These are phyloP conservation scores for Magnaporthiopsis incrustans DNA, from an alignment of 2,329 filamentous ascomycete species.

Conservation along the genomic window DNA sequence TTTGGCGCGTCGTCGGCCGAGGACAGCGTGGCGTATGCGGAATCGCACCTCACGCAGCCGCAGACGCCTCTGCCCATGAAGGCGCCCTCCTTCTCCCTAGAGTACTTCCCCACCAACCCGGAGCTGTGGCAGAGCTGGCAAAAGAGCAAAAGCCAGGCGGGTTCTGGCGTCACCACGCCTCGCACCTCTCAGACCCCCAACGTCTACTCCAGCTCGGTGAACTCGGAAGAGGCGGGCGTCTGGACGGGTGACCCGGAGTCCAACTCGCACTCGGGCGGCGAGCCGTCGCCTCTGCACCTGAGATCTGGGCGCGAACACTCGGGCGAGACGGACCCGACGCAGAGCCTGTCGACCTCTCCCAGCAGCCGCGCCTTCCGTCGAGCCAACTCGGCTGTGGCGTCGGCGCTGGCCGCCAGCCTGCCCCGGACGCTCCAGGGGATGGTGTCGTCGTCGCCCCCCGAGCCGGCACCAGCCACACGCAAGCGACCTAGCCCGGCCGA, in stretches of 20 bases:
- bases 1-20: slow-evolving; percentile 54
- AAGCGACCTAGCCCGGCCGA: slow-evolving; percentile 58
- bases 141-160: slow-evolving; percentile 38
- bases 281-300: slow-evolving; percentile 44
- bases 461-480: slow-evolving; percentile 16
- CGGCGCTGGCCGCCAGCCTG: slow-evolving; percentile 48
- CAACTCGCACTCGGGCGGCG: slow-evolving; percentile 53
- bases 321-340: slow-evolving; percentile 29
- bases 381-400: slow-evolving; percentile 46
- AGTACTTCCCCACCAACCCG: slow-evolving; percentile 56
- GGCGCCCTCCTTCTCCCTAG: slow-evolving; percentile 56
- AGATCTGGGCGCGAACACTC: neutral
- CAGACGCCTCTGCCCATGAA: slow-evolving; percentile 59
- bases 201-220: slow-evolving; percentile 45
- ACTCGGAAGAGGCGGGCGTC: slow-evolving; percentile 41
- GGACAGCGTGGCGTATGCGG: slow-evolving; percentile 53
- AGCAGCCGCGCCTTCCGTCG: slow-evolving; percentile 44
- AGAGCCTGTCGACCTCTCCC: slow-evolving; percentile 52
- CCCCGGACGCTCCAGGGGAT: slow-evolving; percentile 34
- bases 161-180: slow-evolving; percentile 49
- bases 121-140: slow-evolving; percentile 19
- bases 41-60: slow-evolving; percentile 46
- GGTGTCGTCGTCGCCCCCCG: slow-evolving; percentile 32
- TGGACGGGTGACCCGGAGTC: slow-evolving; percentile 47
- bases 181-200: slow-evolving; percentile 48